Base-by-base conservation (phyloP, 768 basidiomycete genomes). In the Hygrocybe punicea region DNA sequence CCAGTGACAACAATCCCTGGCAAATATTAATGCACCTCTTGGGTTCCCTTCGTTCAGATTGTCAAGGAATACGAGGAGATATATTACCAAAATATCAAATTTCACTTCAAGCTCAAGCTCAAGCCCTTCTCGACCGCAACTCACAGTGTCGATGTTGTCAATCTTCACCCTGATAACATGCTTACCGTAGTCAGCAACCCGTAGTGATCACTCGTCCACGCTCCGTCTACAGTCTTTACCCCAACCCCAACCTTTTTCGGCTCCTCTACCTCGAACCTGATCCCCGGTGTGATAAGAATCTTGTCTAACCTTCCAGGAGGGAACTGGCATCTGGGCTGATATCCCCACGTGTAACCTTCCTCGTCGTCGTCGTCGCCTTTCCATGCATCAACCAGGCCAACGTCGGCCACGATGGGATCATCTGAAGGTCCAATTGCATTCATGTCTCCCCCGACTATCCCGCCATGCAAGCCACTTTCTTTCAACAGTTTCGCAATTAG, bases 361-460 rank as follows among this genome's bases (percentile, higher is more conserved):
- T 77, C 71, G 21, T 79, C 78, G 1, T 73, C 68, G 34, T 79
- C 74, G 2, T 69, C 65, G 29, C 74, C 76, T 37, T 65, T 71
- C 81, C 85, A 89, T 39, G 85, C 83, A 63, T 91, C 89, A 44
- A 55, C 53, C 63, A 91, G 67, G 23, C 82, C 82, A 1, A 78
- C 70, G 2, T 76, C 69, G 34, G 63, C 68, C 11, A 78, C 75
- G 29, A 84, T 67, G 36, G 56, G 59, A 52, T 55, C 57, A 51
- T 89, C 87, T 14, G 69, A 68, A 2, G 70, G 64, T 2, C 71
- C 71, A 53, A 89, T 83, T 47, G 83, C 77, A 60, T 89, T 89
- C 85, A 90, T 87, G 63, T 89, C 87, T 1, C 89, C 89, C 1
- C 78, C 79, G 36, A 89, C 78, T 2, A 91, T 60, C 0, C 86